Evolutionary conservation across 1,139 yeast species (phyloP).

Genomic region (Geotrichum bryndzae): DNA sequence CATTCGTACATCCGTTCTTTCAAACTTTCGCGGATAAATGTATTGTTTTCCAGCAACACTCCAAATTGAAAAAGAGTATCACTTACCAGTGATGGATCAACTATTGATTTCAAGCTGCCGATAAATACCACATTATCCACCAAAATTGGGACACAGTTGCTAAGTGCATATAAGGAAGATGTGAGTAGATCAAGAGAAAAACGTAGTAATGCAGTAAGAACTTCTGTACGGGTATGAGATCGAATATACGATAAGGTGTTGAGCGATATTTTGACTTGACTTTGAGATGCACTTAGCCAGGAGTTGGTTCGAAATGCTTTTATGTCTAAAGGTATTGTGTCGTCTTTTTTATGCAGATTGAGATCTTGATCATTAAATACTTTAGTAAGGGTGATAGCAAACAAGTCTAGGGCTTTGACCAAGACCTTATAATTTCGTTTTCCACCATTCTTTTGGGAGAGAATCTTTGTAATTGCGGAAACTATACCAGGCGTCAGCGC

Average conservation of each 20-base stretch:
- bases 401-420: conserved; percentile 32
- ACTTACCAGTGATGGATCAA: not conserved
- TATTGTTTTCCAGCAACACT: conserved; percentile 6
- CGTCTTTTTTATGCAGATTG: not conserved
- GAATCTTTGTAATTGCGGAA: conserved; percentile 44
- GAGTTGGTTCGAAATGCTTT: conserved; percentile 40
- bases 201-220: conserved; percentile 31
- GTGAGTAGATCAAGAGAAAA: conserved; percentile 33
- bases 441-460: conserved; percentile 36
- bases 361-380: conserved; percentile 44
- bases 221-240: conserved; percentile 32
- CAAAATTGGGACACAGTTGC: conserved; percentile 34
- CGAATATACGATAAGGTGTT: conserved; percentile 25
- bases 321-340: not conserved
- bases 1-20: conserved; percentile 28
- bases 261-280: conserved; percentile 45
- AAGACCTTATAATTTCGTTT: conserved; percentile 41
- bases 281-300: conserved; percentile 63
- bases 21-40: conserved; percentile 10
- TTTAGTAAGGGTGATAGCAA: conserved; percentile 33
- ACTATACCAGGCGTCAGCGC: conserved; percentile 53
- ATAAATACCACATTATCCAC: conserved; percentile 30
- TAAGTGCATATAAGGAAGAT: conserved; percentile 35
- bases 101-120: conserved; percentile 13
- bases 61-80: conserved; percentile 8